phyloP scores from a whole-genome alignment of 345 rosid species.

The Trapa incisa region DNA sequence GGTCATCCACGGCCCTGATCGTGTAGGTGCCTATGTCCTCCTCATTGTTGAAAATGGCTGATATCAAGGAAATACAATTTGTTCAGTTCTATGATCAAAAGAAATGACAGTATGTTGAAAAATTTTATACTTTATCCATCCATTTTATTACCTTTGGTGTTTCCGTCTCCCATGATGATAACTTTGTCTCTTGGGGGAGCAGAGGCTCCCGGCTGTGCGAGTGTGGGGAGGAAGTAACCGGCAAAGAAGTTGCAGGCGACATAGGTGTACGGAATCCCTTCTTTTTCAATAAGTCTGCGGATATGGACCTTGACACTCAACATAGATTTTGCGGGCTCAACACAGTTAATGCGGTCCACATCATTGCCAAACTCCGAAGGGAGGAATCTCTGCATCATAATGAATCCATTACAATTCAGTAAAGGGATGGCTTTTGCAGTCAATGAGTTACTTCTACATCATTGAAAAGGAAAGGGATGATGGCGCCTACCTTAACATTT shows the following conservation, averaged over 20 bases:
- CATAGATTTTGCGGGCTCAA: conserved; percentile 3
- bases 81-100: not conserved
- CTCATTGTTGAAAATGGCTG: conserved; percentile 8
- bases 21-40: conserved; percentile 12
- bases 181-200: conserved; percentile 11
- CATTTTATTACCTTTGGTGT: conserved; percentile 4
- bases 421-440: no score
- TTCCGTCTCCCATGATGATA: conserved; percentile 13
- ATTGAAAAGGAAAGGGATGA: no score
- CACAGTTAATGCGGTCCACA: not conserved
- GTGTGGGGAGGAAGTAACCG: conserved; percentile 8
- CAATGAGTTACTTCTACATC: no score
- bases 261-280: conserved; percentile 10
- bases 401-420: not conserved
- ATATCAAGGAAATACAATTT: not conserved
- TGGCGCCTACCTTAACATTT: conserved; percentile 6
- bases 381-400: conserved; percentile 4
- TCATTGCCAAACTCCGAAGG: conserved; percentile 10
- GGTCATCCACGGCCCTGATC: conserved; percentile 12
- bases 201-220: conserved; percentile 3
- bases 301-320: conserved; percentile 6
- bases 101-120: no score
- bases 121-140: no score
- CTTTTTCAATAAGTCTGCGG: conserved; percentile 4
- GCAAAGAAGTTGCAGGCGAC: conserved; percentile 7